These are phyloP conservation scores for Lipomyces spencermartinsiae DNA, from an alignment of 805 yeast genomes.

Conservation along the genomic window DNA sequence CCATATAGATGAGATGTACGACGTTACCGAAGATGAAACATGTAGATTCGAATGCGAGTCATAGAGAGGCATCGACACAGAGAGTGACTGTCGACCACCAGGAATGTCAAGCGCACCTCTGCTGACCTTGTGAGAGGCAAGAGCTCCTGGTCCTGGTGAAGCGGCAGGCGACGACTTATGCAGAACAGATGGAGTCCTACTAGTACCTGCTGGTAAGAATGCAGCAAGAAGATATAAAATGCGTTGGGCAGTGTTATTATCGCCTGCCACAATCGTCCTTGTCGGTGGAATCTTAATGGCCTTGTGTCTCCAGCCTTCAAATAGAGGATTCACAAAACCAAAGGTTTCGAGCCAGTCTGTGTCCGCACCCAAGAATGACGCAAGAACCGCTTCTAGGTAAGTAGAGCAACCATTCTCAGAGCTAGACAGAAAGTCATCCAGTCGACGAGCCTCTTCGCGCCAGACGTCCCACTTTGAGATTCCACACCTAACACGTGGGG, in stretches of 20 bases:
- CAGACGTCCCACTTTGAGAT: constrained; percentile 9
- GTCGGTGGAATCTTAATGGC: not conserved
- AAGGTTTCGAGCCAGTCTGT: constrained; percentile 4
- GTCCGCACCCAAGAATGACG: not conserved
- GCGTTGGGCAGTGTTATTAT: not conserved
- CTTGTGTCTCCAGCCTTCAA: not conserved
- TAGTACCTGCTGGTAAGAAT: constrained; percentile 10
- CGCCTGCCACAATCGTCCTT: constrained; percentile 3
- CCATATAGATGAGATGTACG: constrained; percentile 15
- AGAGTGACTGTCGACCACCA: not conserved
- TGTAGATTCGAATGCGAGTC: not conserved
- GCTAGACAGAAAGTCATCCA: not conserved
- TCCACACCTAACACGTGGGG: constrained; percentile 10
- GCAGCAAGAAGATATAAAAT: constrained; percentile 11
- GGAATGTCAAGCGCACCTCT: not conserved
- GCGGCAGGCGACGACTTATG: not conserved
- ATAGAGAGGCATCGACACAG: not conserved
- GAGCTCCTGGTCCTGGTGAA: not conserved
- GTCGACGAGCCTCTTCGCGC: constrained; percentile 10
- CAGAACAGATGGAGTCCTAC: not conserved
- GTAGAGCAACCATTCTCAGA: not conserved
- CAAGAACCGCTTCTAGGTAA: not conserved
- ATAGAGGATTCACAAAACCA: not conserved
- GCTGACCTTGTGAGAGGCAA: not conserved
- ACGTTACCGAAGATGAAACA: constrained; percentile 8